Base-by-base conservation (phyloP, 148 eudicot species). In the Polygonum aviculare region DNA sequence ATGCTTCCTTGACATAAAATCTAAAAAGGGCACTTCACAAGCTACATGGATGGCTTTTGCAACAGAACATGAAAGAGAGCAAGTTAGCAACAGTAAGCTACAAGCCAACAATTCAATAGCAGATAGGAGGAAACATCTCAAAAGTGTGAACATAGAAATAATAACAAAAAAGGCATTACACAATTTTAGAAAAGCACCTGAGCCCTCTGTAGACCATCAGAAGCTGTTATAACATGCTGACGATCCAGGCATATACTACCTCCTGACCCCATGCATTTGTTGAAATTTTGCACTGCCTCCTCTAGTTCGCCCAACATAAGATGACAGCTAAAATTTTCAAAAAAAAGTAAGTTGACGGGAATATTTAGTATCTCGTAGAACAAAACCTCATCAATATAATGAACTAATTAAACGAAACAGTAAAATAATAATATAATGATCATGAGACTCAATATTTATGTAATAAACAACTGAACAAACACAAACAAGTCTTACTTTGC, bases 251-350 rank as follows among this genome's bases (percentile, higher is more conserved):
- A 90, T 45, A 94, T 69, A 77, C 48, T 84, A 50, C 70, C 80
- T 35, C 74, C 79, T 57, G 89, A 86, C 54, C 82, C 80, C 83
- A 87, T 79, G 87, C 88, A 87, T 78, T 85, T 83, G 59, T 49
- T 85, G 79, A 85, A 94, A 77, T 87, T 84, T 57, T 79, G 82
- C 18, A 81, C 79, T 22, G 97, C 97, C 49, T 86, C 89, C 83
- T 89, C 92, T 76, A 90, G 77, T 77, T 94, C 97, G 74, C 98
- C 98, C 76, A 94, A 84, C 60, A 84, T 82, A 78, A 94, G 90
- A 89, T 92, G 86, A 73, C 96, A 92, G 77, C 98, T 94, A 73
- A 59, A 19, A 84, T 51, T 26, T 26, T 0, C 74, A 5, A 35
- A 70, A 62, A 45, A 55, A 19, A 41, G 12, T 12, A n/a, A 26